phyloP scores from a whole-genome alignment of 148 eudicot species.

The Arctostaphylos glauca region DNA sequence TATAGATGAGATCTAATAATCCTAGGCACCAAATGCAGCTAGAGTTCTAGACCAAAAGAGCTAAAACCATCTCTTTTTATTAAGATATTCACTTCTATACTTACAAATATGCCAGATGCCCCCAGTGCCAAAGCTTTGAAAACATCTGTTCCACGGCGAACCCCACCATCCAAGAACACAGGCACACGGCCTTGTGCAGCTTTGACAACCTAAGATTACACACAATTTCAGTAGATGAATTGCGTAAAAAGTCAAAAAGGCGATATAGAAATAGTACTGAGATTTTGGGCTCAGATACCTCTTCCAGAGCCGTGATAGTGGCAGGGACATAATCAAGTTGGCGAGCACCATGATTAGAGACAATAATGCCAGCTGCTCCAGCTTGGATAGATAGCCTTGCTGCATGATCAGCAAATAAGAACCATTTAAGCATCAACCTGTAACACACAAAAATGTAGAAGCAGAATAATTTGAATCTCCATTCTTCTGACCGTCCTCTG shows the following conservation, averaged over 20 bases:
- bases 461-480: neutral
- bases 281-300: slow-evolving; percentile 39
- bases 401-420: slow-evolving; percentile 28
- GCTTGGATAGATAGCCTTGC: slow-evolving; percentile 77
- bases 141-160: slow-evolving; percentile 98
- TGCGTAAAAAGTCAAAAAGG: neutral
- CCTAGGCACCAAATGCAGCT: neutral
- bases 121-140: slow-evolving; percentile 98
- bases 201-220: slow-evolving; percentile 71
- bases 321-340: slow-evolving; percentile 98
- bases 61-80: neutral
- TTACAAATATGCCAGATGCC: slow-evolving; percentile 94
- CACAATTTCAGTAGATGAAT: neutral
- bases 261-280: neutral
- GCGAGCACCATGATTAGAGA: slow-evolving; percentile 98
- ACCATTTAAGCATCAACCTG: neutral
- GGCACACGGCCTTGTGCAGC: slow-evolving; percentile 92
- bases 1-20: neutral
- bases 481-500: slow-evolving; percentile 69
- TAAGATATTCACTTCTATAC: slow-evolving; percentile 21
- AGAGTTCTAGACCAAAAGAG: neutral
- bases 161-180: slow-evolving; percentile 96
- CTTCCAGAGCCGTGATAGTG: slow-evolving; percentile 93
- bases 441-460: neutral
- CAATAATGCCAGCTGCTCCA: slow-evolving; percentile 97